Evolutionary conservation across 2,329 filamentous ascomycete species (phyloP).

Genomic region (Aspergillus amoenus): DNA sequence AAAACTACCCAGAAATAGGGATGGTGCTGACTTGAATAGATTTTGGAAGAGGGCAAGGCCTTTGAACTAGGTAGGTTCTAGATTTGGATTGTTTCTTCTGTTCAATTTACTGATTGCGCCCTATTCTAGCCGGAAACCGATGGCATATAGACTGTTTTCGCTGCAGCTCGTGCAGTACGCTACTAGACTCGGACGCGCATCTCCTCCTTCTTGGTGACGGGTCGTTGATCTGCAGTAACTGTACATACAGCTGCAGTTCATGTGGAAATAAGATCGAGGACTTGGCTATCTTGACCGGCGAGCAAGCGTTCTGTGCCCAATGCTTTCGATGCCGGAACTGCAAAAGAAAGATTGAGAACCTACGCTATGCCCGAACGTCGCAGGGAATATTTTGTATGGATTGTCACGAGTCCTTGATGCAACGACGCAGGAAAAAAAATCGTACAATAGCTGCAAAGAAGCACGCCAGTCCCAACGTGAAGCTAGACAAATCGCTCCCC

Average conservation of each 20-base stretch:
- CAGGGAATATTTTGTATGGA: conserved; percentile 99
- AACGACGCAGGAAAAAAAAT: conserved; percentile 78
- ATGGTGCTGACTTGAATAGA: conserved; percentile 54
- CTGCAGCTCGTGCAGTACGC: conserved; percentile 90
- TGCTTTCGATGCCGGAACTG: conserved; percentile 98
- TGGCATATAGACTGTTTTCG: conserved; percentile 99
- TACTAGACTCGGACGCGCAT: conserved; percentile 97
- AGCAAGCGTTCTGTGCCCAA: conserved; percentile 95
- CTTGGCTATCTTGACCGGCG: conserved; percentile 91
- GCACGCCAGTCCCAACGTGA: conserved; percentile 52
- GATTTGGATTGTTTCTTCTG: background rate
- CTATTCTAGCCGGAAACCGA: conserved; percentile 75
- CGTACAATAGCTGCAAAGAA: conserved; percentile 57
- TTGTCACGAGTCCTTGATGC: conserved; percentile 96
- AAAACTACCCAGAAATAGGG: background rate
- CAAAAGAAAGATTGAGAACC: conserved; percentile 97
- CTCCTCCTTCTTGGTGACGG: conserved; percentile 95
- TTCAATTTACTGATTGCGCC: conserved; percentile 27
- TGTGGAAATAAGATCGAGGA: conserved; percentile 98
- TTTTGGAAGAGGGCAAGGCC: conserved; percentile 96
- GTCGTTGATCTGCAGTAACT: conserved; percentile 98
- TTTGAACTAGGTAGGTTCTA: conserved; percentile 80
- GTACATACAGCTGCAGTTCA: conserved; percentile 96
- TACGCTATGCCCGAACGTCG: conserved; percentile 94
- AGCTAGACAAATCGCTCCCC: conserved; percentile 88